A percentile compares a stretch with the other conserved stretches of the same genome.
Evolutionary conservation across 805 yeast species (phyloP).

Genomic region (Barnettozyma sucrosica): DNA sequence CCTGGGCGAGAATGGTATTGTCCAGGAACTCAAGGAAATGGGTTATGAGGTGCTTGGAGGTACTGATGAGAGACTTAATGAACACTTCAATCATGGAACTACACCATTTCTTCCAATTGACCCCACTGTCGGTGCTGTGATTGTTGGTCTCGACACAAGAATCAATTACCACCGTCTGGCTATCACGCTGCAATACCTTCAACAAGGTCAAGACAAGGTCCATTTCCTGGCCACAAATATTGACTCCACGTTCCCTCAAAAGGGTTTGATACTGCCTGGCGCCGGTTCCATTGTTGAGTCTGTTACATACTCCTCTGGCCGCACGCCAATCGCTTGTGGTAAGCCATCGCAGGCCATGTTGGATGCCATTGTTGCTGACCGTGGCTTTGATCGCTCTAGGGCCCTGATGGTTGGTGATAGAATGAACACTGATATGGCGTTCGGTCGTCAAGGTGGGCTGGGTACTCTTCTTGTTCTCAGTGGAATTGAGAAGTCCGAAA

Average conservation of each 20-base stretch:
- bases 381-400: constrained; percentile 46
- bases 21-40: constrained; percentile 64
- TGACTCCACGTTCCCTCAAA: constrained; percentile 90
- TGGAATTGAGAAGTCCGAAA: constrained; percentile 79
- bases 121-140: constrained; percentile 75
- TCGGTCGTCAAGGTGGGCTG: constrained; percentile 83
- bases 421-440: constrained; percentile 89
- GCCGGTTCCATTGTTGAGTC: constrained; percentile 89
- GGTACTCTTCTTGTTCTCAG: constrained; percentile 84
- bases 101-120: constrained; percentile 56
- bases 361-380: constrained; percentile 70
- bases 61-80: constrained; percentile 54
- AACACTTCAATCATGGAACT: constrained; percentile 49
- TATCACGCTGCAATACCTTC: constrained; percentile 73
- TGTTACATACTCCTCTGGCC: constrained; percentile 67
- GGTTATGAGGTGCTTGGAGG: constrained; percentile 86
- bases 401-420: constrained; percentile 95
- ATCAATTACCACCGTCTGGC: constrained; percentile 81
- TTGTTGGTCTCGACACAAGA: constrained; percentile 77
- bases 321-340: constrained; percentile 87
- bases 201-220: constrained; percentile 41
- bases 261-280: constrained; percentile 84
- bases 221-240: constrained; percentile 89
- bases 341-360: constrained; percentile 89
- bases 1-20: constrained; percentile 83